Conservation (phyloP, 2,329 filamentous ascomycete species). For the Apiospora arundinis region DNA sequence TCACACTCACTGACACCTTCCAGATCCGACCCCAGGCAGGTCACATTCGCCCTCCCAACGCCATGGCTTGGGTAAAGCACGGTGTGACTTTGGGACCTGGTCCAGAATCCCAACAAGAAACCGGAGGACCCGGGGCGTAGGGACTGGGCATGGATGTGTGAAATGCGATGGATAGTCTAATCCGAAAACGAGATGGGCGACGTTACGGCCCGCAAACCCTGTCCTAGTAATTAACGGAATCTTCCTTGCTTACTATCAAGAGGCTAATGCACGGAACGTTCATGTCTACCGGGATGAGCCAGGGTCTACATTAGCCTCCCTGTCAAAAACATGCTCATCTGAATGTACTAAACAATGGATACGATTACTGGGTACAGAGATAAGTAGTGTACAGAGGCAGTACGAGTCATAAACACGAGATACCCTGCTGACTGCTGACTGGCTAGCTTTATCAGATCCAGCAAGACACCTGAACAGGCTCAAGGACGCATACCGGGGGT, state of each 20-base stretch:
- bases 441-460: too few species aligned
- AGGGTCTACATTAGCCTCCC: neutral
- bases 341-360: too few species aligned
- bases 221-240: neutral
- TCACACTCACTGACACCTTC: neutral
- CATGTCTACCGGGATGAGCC: neutral
- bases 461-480: neutral
- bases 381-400: neutral
- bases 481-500: neutral
- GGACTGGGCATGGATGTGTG: neutral
- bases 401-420: neutral
- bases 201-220: neutral
- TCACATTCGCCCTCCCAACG: neutral
- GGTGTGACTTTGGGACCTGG: neutral
- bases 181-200: neutral
- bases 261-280: neutral
- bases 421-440: too few species aligned
- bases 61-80: neutral
- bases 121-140: too few species aligned
- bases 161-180: neutral
- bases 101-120: neutral
- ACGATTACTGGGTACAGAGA: too few species aligned
- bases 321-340: too few species aligned
- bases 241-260: neutral
- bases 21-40: neutral